Percentiles rank a stretch among this genome's conserved stretches.
Evolutionary conservation across 106 monocot species (phyloP).

Genomic region (Allium sativum): DNA sequence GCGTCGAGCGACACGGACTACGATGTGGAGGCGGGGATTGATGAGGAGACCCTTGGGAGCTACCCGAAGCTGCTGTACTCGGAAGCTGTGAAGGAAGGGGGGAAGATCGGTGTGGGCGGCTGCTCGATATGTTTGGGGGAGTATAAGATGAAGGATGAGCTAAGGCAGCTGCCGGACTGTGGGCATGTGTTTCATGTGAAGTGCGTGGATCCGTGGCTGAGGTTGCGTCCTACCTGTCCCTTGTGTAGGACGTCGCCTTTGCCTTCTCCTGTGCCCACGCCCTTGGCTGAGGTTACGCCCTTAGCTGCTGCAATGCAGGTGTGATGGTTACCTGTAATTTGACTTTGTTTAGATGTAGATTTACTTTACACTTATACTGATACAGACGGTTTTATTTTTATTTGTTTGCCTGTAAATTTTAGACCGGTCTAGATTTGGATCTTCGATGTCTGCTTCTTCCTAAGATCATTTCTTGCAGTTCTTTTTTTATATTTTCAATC

Average conservation of each 20-base stretch:
- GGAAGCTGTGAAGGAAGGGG: not conserved
- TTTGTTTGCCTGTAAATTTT: too few relatives aligned
- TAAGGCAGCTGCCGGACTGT: conserved; percentile 14
- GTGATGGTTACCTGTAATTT: too few relatives aligned
- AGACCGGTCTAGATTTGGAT: too few relatives aligned
- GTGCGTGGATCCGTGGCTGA: conserved; percentile 16
- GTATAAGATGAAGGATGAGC: not conserved
- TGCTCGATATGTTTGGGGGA: conserved; percentile 15
- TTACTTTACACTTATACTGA: too few relatives aligned
- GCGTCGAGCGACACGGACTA: conserved; percentile 8
- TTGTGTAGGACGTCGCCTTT: conserved; percentile 9
- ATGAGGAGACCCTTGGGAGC: conserved; percentile 26
- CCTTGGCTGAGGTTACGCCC: not conserved
- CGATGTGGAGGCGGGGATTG: conserved; percentile 24
- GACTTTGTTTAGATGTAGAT: too few relatives aligned
- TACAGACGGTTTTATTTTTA: too few relatives aligned
- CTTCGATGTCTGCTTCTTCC: too few relatives aligned
- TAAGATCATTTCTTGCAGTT: too few relatives aligned
- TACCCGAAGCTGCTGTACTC: conserved; percentile 29
- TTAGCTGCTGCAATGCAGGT: not conserved
- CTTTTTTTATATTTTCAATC: too few relatives aligned
- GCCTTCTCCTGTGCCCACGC: conserved; percentile 3
- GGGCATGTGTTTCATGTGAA: conserved; percentile 9
- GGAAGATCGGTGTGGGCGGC: not conserved
- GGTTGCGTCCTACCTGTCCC: conserved; percentile 11